Evolutionary conservation across 495 filamentous ascomycete species (phyloP).

Genomic region (Aspergillus bertholletiae): DNA sequence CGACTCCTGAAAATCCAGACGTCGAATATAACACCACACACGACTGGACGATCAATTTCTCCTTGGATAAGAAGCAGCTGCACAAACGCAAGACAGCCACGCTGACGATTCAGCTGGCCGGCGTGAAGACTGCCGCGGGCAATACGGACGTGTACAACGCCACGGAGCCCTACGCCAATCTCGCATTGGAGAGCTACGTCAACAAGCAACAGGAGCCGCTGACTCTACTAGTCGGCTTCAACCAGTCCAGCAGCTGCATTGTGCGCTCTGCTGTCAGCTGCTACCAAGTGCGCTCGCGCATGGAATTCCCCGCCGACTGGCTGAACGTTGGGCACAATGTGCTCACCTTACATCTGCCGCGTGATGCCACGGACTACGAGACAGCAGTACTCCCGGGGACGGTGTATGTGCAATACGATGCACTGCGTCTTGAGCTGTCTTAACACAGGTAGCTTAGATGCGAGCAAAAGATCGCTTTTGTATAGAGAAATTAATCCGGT

Average conservation of each 20-base stretch:
- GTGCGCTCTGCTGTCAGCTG: slow-evolving; percentile 53
- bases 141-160: slow-evolving; percentile 53
- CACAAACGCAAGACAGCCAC: slow-evolving; percentile 33
- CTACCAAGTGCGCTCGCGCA: slow-evolving; percentile 52
- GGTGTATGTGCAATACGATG: slow-evolving; percentile 59
- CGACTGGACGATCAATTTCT: slow-evolving; percentile 53
- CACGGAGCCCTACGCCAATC: slow-evolving; percentile 41
- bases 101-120: slow-evolving; percentile 54
- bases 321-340: slow-evolving; percentile 45
- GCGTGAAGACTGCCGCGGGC: slow-evolving; percentile 52
- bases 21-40: slow-evolving; percentile 37
- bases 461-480: no score
- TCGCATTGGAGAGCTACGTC: slow-evolving; percentile 33
- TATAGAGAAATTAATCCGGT: no score
- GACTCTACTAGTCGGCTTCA: slow-evolving; percentile 24
- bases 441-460: background rate
- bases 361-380: slow-evolving; percentile 51
- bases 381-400: slow-evolving; percentile 46
- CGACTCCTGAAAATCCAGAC: slow-evolving; percentile 33
- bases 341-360: slow-evolving; percentile 48
- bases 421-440: slow-evolving; percentile 47
- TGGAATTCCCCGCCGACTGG: slow-evolving; percentile 42
- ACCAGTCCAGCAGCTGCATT: slow-evolving; percentile 46
- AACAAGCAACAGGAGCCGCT: slow-evolving; percentile 22
- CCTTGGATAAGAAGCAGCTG: slow-evolving; percentile 29